A percentile compares a stretch with the other conserved stretches of the same genome.
phyloP scores from a whole-genome alignment of 768 basidiomycete species.

The Termitomyces sp. region DNA sequence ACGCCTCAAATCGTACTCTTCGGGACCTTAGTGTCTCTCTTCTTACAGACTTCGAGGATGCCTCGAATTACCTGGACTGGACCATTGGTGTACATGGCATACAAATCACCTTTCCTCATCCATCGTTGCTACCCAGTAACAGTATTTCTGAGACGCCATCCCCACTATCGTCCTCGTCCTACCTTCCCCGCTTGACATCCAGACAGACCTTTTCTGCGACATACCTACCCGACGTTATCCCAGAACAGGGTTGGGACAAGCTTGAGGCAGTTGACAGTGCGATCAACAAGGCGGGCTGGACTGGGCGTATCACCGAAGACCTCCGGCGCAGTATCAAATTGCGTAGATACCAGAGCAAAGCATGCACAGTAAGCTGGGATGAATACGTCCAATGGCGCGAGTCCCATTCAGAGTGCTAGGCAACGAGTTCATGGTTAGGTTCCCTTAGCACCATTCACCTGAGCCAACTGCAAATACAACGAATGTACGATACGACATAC shows the following conservation, averaged over 20 bases:
- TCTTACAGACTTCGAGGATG: conserved; percentile 89
- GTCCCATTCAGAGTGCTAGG: conserved; percentile 1
- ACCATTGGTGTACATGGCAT: conserved; percentile 90
- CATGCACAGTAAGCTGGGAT: conserved; percentile 63
- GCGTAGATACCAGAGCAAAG: conserved; percentile 76
- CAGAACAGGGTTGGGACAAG: conserved; percentile 93
- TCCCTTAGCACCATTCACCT: not conserved
- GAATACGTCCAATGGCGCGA: conserved; percentile 76
- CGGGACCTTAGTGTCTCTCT: conserved; percentile 69
- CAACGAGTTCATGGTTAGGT: not conserved
- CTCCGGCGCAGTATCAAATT: conserved; percentile 70
- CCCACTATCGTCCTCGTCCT: conserved; percentile 61
- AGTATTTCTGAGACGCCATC: conserved; percentile 60
- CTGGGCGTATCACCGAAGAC: conserved; percentile 75
- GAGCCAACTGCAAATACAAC: not conserved
- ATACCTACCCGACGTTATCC: conserved; percentile 89
- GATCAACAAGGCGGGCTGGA: conserved; percentile 92
- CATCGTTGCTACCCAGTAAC: conserved; percentile 44
- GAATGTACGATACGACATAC: conserved; percentile 8
- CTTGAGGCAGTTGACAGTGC: conserved; percentile 87
- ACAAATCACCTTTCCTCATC: conserved; percentile 81
- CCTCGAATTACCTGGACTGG: conserved; percentile 86
- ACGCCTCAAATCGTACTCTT: not conserved
- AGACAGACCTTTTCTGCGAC: conserved; percentile 74
- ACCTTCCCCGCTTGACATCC: conserved; percentile 46